Conservation (phyloP, 768 basidiomycete species). For the Lactifluus hygrophoroides region DNA sequence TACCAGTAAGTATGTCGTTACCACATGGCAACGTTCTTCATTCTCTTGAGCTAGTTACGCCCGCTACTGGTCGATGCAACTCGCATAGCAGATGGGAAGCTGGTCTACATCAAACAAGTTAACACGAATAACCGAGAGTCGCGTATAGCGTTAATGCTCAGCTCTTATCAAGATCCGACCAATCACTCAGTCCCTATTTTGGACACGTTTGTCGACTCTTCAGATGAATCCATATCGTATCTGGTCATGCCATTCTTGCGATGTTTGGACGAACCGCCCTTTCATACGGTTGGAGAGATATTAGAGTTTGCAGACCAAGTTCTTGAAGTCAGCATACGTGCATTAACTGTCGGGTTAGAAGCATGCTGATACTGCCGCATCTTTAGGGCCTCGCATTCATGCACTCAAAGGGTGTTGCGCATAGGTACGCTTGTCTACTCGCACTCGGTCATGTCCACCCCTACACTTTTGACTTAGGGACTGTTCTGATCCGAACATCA, state of each 20-base stretch:
- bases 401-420: constrained; percentile 16
- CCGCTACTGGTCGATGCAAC: constrained; percentile 27
- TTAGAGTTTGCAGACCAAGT: constrained; percentile 14
- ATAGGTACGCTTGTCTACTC: constrained; percentile 5
- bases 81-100: constrained; percentile 22
- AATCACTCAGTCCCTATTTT: constrained; percentile 17
- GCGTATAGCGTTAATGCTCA: constrained; percentile 15
- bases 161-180: background rate
- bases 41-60: background rate
- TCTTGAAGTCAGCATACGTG: too few relatives aligned
- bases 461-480: background rate
- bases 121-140: constrained; percentile 10
- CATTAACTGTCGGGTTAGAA: too few relatives aligned
- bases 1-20: background rate
- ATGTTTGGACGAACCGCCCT: background rate
- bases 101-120: constrained; percentile 28
- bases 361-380: background rate
- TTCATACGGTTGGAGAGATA: background rate
- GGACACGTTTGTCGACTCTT: constrained; percentile 3
- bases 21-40: background rate
- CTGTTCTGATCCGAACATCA: background rate
- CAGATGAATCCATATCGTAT: constrained; percentile 2
- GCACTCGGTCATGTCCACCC: too few relatives aligned
- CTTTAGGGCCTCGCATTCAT: constrained; percentile 16
- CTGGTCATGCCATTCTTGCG: constrained; percentile 18